Base-by-base conservation (phyloP, 2,329 filamentous ascomycete species). In the Aspergillus sp. region DNA sequence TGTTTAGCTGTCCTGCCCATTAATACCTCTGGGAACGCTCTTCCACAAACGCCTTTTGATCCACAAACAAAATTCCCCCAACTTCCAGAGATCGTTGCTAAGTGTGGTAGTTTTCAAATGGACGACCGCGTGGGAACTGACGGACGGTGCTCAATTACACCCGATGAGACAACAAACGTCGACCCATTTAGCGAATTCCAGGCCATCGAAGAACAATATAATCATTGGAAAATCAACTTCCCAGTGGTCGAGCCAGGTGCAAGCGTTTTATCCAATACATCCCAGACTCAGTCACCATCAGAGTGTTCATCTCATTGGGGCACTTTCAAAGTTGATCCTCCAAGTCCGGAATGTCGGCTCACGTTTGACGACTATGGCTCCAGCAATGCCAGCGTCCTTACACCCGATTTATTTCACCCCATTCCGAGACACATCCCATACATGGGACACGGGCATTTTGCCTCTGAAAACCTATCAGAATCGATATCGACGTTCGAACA, bases 391-490 rank as follows among this genome's bases (percentile, higher is more conserved):
- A 44, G 37, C 22, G 53, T 54, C 24, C 9, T 33, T 19, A 46
- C 51, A 19, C 34, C 51, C 40, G 47, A 39, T 15, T 22, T 62
- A 9, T 34, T 59, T 5, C 64, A 68, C 19, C 60, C 64, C 33
- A 44, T 56, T 19, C 58, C 58, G 13, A 51, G 52, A 34, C 42
- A 59, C 8, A 57, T 34, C 12, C 27, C 33, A 5, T 54, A 34
- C 42, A 54, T 60, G 20, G 24, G 54, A 3, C 19, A 51, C 5
- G 57, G 53, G 34, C 56, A 59, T 27, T 51, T 64, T 8, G 57
- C 57, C 8, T 48, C 30, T 5, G 60, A 64, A 2, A 58, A 62
- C 0, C 51, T 51, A 0, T 47, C 61, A 11, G 64, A 61, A 7
- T 40, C 60, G 2, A 54, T 52, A 7, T 60, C 62, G 33, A 27